phyloP scores from a whole-genome alignment of 2,329 filamentous ascomycete genomes.

The Madurella fahalii region DNA sequence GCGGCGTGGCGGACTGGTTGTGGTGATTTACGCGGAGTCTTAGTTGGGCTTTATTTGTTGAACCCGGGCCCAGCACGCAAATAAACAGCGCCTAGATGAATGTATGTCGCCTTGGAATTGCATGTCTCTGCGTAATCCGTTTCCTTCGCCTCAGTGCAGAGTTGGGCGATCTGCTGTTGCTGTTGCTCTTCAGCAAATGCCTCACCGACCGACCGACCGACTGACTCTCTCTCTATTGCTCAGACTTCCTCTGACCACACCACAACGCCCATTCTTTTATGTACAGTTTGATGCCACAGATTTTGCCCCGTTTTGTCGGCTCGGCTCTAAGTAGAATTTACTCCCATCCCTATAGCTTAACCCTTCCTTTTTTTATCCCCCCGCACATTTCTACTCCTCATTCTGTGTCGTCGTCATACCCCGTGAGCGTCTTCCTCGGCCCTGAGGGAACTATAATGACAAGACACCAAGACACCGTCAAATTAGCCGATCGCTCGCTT shows the following conservation, averaged over 20 bases:
- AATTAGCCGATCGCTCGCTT: not conserved
- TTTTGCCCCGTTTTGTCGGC: no score
- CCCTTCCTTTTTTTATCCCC: not conserved
- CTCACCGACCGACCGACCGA: no score
- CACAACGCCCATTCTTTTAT: slow-evolving; percentile 14
- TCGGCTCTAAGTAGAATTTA: not conserved
- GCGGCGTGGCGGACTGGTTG: not conserved
- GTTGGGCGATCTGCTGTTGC: not conserved
- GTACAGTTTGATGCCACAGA: slow-evolving; percentile 10
- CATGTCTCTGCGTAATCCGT: not conserved
- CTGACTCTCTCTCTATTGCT: slow-evolving; percentile 4
- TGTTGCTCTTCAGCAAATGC: not conserved
- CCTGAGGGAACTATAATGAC: slow-evolving; percentile 54
- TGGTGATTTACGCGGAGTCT: not conserved
- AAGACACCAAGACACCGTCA: no score
- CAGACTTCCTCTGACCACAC: not conserved
- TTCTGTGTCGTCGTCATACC: slow-evolving; percentile 54
- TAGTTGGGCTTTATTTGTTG: not conserved
- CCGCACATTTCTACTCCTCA: not conserved
- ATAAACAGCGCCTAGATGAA: not conserved
- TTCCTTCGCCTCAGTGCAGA: not conserved
- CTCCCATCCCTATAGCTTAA: not conserved
- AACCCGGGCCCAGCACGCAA: no score
- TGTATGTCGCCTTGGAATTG: not conserved
- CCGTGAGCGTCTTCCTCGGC: slow-evolving; percentile 55